Conservation (phyloP, 306 rosid species). For the Quercus suber region DNA sequence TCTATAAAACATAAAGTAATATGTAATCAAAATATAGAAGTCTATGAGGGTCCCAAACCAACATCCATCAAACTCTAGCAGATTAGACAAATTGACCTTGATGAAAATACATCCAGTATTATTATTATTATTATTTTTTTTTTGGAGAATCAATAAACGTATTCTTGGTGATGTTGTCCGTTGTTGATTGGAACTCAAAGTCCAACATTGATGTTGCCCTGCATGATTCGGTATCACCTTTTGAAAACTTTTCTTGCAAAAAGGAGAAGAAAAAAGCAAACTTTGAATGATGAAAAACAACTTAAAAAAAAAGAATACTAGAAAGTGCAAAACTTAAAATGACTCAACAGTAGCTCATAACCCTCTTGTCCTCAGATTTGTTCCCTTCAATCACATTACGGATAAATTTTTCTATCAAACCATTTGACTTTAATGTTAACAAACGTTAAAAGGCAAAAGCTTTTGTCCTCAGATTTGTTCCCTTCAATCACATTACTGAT, state of each 20-base stretch:
- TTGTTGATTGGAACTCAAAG: background rate
- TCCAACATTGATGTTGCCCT: constrained; percentile 1
- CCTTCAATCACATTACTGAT: no score
- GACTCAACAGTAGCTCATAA: background rate
- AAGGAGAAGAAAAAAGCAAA: background rate
- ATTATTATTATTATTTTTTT: background rate
- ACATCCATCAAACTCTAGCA: background rate
- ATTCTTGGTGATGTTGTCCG: no score
- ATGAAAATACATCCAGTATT: background rate
- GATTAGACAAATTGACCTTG: constrained; percentile 9
- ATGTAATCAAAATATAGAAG: background rate
- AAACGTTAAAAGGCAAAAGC: no score
- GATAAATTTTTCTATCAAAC: no score
- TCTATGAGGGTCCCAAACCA: constrained; percentile 4
- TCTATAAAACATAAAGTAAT: background rate
- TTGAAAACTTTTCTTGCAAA: constrained; percentile 8
- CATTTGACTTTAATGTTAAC: no score
- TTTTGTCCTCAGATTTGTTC: no score
- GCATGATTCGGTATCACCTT: constrained; percentile 14
- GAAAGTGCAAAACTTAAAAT: background rate
- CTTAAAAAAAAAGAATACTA: background rate
- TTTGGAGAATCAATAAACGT: no score
- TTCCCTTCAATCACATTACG: no score
- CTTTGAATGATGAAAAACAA: background rate
- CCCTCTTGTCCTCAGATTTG: no score